Evolutionary conservation across 441 rosid genomes (phyloP).

Genomic region (Adansonia gregorii): DNA sequence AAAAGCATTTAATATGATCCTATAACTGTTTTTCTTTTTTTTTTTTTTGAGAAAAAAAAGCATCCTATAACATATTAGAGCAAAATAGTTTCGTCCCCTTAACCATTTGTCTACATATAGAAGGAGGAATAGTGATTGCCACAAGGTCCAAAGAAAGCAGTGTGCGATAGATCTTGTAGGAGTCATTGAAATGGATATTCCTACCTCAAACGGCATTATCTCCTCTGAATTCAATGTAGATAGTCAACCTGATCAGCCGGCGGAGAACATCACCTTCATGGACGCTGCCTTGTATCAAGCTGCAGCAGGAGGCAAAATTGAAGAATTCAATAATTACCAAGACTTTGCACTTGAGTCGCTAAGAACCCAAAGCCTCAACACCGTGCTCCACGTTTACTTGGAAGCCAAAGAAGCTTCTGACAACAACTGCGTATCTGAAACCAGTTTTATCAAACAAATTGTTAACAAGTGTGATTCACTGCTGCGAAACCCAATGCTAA

Average conservation of each 20-base stretch:
- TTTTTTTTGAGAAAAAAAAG: too few species aligned
- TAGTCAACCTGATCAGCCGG: not conserved
- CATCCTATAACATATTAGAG: too few species aligned
- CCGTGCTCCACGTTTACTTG: not conserved
- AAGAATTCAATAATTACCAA: not conserved
- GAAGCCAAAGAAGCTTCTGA: not conserved
- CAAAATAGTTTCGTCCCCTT: too few species aligned
- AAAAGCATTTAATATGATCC: too few species aligned
- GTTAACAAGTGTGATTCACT: not conserved
- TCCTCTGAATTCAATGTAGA: too few species aligned
- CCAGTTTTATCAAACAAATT: not conserved
- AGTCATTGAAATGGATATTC: not conserved
- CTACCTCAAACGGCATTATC: not conserved
- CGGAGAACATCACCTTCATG: not conserved
- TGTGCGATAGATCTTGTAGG: too few species aligned
- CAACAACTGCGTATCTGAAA: too few species aligned
- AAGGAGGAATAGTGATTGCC: too few species aligned
- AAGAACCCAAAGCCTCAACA: not conserved
- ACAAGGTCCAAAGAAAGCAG: too few species aligned
- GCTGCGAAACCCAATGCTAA: not conserved
- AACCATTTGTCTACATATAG: too few species aligned
- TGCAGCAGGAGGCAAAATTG: not conserved
- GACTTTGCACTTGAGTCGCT: not conserved
- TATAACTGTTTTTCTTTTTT: too few species aligned
- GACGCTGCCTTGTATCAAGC: not conserved